Conservation (phyloP, 2,329 filamentous ascomycete genomes). For the Aspergillus spinulosporus region DNA sequence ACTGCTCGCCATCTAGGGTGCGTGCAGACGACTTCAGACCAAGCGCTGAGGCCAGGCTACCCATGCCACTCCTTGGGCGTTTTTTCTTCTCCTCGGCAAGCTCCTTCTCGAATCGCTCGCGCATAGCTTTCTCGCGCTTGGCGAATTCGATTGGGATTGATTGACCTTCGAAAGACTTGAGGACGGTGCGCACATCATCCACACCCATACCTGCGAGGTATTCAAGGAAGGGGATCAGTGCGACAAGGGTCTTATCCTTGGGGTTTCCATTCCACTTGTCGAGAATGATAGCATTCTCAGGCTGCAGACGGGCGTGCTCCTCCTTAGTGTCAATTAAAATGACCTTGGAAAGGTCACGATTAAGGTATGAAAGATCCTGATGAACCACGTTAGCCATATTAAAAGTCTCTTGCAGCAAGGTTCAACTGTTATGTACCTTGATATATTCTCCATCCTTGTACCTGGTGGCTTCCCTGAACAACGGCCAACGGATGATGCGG, state of each 20-base stretch:
- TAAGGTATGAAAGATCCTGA: slow-evolving; percentile 94
- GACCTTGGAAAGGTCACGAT: slow-evolving; percentile 91
- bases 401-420: not conserved
- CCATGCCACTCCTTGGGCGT: slow-evolving; percentile 61
- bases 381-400: not conserved
- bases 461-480: slow-evolving; percentile 94
- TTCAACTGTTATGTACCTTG: slow-evolving; percentile 63
- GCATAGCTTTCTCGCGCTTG: slow-evolving; percentile 78
- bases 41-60: slow-evolving; percentile 68
- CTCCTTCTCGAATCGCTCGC: slow-evolving; percentile 80
- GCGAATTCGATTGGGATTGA: slow-evolving; percentile 90
- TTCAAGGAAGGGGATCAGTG: slow-evolving; percentile 93
- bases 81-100: slow-evolving; percentile 68
- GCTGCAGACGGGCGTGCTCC: slow-evolving; percentile 79
- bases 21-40: slow-evolving; percentile 69
- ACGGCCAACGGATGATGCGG: slow-evolving; percentile 90
- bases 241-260: slow-evolving; percentile 81
- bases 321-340: slow-evolving; percentile 89
- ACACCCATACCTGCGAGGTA: slow-evolving; percentile 95
- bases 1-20: slow-evolving; percentile 65
- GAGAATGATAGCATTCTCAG: slow-evolving; percentile 93
- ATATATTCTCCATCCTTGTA: slow-evolving; percentile 95
- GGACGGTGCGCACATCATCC: slow-evolving; percentile 77
- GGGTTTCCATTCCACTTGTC: slow-evolving; percentile 85
- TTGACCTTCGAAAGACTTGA: slow-evolving; percentile 86